Percentiles rank a stretch among this genome's conserved stretches.
These are phyloP conservation scores for Breynia disticha DNA, from an alignment of 441 rosid genomes.

Conservation along the genomic window DNA sequence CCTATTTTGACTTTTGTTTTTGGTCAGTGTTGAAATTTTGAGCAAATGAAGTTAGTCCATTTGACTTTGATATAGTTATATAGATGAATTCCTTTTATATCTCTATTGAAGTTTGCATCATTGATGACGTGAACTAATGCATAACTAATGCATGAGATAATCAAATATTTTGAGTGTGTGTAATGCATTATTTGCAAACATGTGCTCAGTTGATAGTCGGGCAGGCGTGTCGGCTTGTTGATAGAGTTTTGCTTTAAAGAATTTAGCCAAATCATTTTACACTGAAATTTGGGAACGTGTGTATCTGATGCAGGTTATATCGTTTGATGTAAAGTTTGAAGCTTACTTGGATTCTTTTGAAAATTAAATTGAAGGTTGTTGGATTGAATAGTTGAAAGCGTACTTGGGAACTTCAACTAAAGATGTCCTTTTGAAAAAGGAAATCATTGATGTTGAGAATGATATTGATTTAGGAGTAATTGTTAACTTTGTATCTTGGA, in stretches of 20 bases:
- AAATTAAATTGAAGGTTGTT: background rate
- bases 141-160: no score
- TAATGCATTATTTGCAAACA: background rate
- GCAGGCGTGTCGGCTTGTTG: background rate
- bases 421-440: conserved; percentile 3
- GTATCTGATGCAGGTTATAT: background rate
- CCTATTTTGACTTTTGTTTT: background rate
- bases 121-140: no score
- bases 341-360: background rate
- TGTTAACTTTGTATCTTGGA: background rate
- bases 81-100: no score
- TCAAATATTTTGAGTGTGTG: no score
- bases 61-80: no score
- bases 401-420: conserved; percentile 1
- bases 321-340: background rate
- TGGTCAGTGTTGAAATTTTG: no score
- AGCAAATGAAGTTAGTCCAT: no score
- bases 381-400: background rate
- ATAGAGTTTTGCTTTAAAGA: background rate
- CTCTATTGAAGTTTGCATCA: no score
- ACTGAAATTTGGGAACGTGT: background rate
- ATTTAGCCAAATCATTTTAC: background rate
- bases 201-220: background rate
- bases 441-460: conserved; percentile 9
- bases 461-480: conserved; percentile 16